These are phyloP conservation scores for Populus nigra DNA, from an alignment of 345 rosid genomes.

Conservation along the genomic window DNA sequence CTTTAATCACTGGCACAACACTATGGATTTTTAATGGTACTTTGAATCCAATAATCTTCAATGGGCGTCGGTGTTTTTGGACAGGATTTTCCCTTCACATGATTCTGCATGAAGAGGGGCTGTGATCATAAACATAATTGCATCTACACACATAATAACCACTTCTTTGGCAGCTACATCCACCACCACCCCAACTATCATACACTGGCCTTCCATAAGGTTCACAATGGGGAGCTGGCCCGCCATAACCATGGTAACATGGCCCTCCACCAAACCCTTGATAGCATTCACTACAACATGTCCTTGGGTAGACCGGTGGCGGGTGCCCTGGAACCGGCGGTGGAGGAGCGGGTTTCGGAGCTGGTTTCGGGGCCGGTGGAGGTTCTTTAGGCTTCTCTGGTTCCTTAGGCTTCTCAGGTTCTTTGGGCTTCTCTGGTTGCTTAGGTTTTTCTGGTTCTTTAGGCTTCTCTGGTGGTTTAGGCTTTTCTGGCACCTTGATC, in stretches of 20 bases:
- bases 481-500: slow-evolving; percentile 37
- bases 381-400: slow-evolving; percentile 4
- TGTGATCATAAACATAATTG: background rate
- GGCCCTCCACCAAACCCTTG: slow-evolving; percentile 20
- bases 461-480: slow-evolving; percentile 18
- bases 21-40: no score
- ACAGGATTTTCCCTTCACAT: no score
- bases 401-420: slow-evolving; percentile 16
- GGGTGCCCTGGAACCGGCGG: background rate
- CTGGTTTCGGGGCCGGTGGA: background rate
- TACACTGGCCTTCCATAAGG: slow-evolving; percentile 32
- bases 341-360: background rate
- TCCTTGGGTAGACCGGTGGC: slow-evolving; percentile 26
- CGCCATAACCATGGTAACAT: slow-evolving; percentile 8
- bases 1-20: no score
- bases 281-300: slow-evolving; percentile 20
- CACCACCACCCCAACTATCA: slow-evolving; percentile 19
- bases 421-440: slow-evolving; percentile 4
- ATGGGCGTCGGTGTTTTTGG: no score
- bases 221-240: slow-evolving; percentile 8
- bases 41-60: no score
- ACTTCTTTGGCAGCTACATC: no score
- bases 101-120: no score
- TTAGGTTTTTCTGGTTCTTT: slow-evolving; percentile 15
- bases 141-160: no score